Conservation (phyloP, 352 stramenopile species). For the Elongisporangium prolatum region DNA sequence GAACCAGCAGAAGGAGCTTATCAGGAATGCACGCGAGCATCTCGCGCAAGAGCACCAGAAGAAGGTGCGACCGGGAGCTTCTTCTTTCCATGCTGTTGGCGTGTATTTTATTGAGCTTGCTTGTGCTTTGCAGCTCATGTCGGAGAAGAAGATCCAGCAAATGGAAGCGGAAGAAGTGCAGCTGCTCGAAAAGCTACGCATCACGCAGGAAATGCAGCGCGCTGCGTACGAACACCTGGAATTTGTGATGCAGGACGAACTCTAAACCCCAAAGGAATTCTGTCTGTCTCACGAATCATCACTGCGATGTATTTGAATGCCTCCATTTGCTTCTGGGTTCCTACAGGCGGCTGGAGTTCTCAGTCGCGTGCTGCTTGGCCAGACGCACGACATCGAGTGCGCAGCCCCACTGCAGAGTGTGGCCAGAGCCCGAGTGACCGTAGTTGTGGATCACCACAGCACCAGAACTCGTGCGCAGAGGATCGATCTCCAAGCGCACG, state of each 20-base stretch:
- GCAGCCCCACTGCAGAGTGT: slow-evolving; percentile 70
- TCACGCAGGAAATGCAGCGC: slow-evolving; percentile 64
- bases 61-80: slow-evolving; percentile 10
- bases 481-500: slow-evolving; percentile 44
- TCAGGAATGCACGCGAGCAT: slow-evolving; percentile 38
- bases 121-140: slow-evolving; percentile 18
- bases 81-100: not conserved
- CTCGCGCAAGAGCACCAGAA: slow-evolving; percentile 52
- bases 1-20: slow-evolving; percentile 43
- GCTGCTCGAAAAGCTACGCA: slow-evolving; percentile 53
- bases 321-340: not conserved
- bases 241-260: slow-evolving; percentile 52
- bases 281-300: not conserved
- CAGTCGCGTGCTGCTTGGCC: slow-evolving; percentile 13
- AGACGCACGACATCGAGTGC: slow-evolving; percentile 42
- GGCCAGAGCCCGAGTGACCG: slow-evolving; percentile 53
- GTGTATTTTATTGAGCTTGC: not conserved
- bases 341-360: not conserved
- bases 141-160: slow-evolving; percentile 55
- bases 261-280: no score
- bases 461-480: slow-evolving; percentile 20
- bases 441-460: slow-evolving; percentile 72
- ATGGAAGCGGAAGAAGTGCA: slow-evolving; percentile 61
- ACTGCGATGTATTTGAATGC: not conserved
- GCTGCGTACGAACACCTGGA: slow-evolving; percentile 63